phyloP scores from a whole-genome alignment of 225 moss, liverwort and hornwort genomes.

The Bryoerythrophyllum caledonicum region DNA sequence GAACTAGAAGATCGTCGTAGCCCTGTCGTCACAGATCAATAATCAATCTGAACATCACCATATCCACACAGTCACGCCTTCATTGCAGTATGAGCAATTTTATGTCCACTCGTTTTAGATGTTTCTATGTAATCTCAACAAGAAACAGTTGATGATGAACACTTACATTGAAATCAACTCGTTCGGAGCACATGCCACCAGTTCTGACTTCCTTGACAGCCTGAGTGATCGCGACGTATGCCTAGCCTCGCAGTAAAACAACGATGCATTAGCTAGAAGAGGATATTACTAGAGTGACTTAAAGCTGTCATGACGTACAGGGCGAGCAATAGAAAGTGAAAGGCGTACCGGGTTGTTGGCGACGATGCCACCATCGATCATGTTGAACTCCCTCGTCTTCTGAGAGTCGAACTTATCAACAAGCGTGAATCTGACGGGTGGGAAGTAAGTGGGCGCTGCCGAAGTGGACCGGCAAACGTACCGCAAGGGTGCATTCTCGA shows the following conservation, averaged over 20 bases:
- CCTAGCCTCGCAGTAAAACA: conserved; percentile 34
- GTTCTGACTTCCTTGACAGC: conserved; percentile 55
- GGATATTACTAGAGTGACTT: too few species aligned
- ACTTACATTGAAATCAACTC: conserved; percentile 39
- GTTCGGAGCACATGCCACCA: conserved; percentile 42
- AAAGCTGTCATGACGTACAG: too few species aligned
- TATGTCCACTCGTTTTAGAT: neutral
- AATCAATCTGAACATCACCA: neutral
- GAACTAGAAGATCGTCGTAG: conserved; percentile 51
- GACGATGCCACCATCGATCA: conserved; percentile 53
- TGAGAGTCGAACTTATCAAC: conserved; percentile 28
- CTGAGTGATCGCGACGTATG: conserved; percentile 65
- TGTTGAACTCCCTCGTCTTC: conserved; percentile 45
- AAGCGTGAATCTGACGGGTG: conserved; percentile 42
- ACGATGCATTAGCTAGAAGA: too few species aligned
- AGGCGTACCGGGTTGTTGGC: conserved; percentile 56
- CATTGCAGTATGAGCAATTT: neutral
- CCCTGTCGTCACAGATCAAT: conserved; percentile 31
- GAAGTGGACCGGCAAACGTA: conserved; percentile 53
- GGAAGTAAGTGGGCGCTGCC: conserved; percentile 59
- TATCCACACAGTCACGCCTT: neutral
- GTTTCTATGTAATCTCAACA: conserved; percentile 10
- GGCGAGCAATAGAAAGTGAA: neutral
- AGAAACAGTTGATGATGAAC: neutral
- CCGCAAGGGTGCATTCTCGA: conserved; percentile 44